Evolutionary conservation across 164 flowering plant genomes (phyloP).

Genomic region (Nymphaea thermarum): DNA sequence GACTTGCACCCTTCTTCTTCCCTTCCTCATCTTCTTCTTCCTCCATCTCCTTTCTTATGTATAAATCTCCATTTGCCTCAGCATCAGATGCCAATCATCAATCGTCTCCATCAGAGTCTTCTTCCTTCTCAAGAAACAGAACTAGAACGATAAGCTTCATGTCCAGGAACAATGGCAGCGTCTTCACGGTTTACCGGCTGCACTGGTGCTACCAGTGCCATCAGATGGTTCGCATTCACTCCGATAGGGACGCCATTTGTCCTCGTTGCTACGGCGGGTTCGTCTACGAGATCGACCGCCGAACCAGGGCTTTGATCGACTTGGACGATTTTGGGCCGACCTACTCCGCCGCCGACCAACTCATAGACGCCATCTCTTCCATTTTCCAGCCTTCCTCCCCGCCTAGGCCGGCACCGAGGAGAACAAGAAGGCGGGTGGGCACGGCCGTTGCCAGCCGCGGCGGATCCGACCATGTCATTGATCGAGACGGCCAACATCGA

Average conservation of each 20-base stretch:
- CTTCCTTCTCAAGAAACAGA: too few species aligned
- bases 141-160: too few species aligned
- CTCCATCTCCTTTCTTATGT: too few species aligned
- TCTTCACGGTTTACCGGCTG: neutral
- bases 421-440: neutral
- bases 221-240: constrained; percentile 37
- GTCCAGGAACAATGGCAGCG: neutral
- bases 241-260: constrained; percentile 24
- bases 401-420: neutral
- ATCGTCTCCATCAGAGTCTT: too few species aligned
- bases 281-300: constrained; percentile 44
- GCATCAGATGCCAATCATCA: too few species aligned
- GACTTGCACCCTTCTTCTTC: too few species aligned
- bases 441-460: neutral
- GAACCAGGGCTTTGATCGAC: constrained; percentile 9
- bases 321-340: neutral
- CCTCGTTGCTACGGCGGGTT: constrained; percentile 40
- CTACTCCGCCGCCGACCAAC: neutral
- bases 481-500: neutral
- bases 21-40: too few species aligned
- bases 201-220: constrained; percentile 72
- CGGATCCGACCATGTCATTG: neutral
- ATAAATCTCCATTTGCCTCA: too few species aligned
- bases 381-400: constrained; percentile 1
- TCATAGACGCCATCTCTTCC: neutral